A percentile compares a stretch with the other conserved stretches of the same genome.
These are phyloP conservation scores for Diospyros lotus DNA, from an alignment of 148 eudicot genomes.

Conservation along the genomic window DNA sequence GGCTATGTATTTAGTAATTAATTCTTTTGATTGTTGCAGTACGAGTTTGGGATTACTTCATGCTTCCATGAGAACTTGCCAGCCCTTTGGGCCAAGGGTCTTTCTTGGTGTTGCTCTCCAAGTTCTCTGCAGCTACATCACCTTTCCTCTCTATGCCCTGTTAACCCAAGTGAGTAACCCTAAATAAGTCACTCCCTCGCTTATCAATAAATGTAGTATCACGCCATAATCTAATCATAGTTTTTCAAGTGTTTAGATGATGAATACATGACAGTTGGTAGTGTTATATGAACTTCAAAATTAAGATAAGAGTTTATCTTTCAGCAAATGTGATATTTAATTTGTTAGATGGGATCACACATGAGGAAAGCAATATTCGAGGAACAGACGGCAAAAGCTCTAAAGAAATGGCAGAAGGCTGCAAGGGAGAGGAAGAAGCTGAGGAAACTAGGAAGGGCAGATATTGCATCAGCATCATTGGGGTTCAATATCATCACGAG, in stretches of 20 bases:
- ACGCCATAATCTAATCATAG: no score
- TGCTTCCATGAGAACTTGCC: conserved; percentile 18
- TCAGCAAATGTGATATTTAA: no score
- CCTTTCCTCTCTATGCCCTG: conserved; percentile 18
- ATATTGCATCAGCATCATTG: not conserved
- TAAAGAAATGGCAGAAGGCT: conserved; percentile 29
- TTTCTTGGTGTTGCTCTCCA: conserved; percentile 12
- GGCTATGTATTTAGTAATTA: no score
- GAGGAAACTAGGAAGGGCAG: conserved; percentile 11
- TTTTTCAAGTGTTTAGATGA: no score
- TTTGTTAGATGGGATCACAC: conserved; percentile 32
- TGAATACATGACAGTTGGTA: no score
- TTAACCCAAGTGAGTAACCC: conserved; percentile 15
- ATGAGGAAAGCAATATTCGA: conserved; percentile 35
- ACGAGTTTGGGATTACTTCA: conserved; percentile 17
- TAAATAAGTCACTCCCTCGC: no score
- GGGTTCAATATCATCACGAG: not conserved
- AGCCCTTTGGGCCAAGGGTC: conserved; percentile 10
- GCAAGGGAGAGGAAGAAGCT: conserved; percentile 25
- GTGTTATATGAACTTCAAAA: no score
- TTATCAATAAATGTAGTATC: no score
- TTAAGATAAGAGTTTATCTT: no score
- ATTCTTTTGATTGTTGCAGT: conserved; percentile 5
- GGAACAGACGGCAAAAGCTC: conserved; percentile 29
- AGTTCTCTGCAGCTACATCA: conserved; percentile 16